phyloP scores from a whole-genome alignment of 352 stramenopile species.

The Globisporangium irregulare region DNA sequence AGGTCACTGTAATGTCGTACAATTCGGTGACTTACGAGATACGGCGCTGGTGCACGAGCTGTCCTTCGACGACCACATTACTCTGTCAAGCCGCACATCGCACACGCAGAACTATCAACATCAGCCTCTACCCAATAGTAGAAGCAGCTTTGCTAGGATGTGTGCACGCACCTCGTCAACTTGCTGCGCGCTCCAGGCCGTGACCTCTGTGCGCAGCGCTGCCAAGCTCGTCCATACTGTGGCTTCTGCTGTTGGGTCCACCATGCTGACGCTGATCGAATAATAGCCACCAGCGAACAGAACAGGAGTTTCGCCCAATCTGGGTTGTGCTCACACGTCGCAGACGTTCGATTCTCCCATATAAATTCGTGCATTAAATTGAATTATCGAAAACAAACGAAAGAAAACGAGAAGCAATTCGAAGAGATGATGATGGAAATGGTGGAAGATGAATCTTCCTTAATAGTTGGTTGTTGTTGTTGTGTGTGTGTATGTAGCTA shows the following conservation, averaged over 20 bases:
- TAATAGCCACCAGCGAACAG: slow-evolving; percentile 11
- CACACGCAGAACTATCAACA: neutral
- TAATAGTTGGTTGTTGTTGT: slow-evolving; percentile 1
- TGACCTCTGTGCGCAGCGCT: slow-evolving; percentile 39
- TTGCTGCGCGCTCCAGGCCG: slow-evolving; percentile 24
- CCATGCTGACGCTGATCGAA: slow-evolving; percentile 22
- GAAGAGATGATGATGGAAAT: too few species aligned
- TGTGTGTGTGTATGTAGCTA: neutral
- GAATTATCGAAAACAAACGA: too few species aligned
- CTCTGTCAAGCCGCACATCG: slow-evolving; percentile 11
- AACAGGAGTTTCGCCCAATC: neutral
- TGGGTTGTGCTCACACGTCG: slow-evolving; percentile 16
- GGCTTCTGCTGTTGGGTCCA: neutral
- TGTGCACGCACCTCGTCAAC: slow-evolving; percentile 16
- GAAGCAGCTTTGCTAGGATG: neutral
- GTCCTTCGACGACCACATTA: slow-evolving; percentile 57
- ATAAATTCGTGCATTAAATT: neutral
- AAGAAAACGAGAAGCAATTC: too few species aligned
- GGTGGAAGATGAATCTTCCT: neutral
- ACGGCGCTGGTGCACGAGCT: slow-evolving; percentile 71
- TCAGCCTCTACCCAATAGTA: neutral
- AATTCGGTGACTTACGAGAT: slow-evolving; percentile 49
- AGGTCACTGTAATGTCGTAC: neutral
- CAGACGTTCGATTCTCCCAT: neutral
- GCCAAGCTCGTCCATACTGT: slow-evolving; percentile 45